Base-by-base conservation (phyloP, 2,329 filamentous ascomycete genomes). In the Xylaria sp. region DNA sequence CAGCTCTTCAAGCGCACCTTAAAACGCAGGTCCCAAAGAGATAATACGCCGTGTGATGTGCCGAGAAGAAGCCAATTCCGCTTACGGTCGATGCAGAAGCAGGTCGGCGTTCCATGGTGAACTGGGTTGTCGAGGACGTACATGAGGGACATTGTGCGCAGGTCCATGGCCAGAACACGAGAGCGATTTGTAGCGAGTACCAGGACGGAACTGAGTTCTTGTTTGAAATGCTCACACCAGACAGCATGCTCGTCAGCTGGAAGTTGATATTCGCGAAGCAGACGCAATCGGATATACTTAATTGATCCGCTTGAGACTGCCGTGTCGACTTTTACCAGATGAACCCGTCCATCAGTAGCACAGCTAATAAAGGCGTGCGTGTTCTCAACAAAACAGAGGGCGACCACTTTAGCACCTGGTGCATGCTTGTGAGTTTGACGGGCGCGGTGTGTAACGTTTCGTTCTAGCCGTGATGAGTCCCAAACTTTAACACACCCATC, bases 21-120 rank as follows among this genome's bases (percentile, higher is more conserved):
- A 84, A 99, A 99, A n/a, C 96, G 91, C 45, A 99, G 84, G 79
- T 99, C 96, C 96, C 96, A 99, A 1, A 99, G 85, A 76, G 97
- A 92, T 7, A 99, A 83, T 31, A 98, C 90, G 39, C 96, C 96
- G 76, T 98, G 94, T 0, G 93, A 93, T 0, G 96, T 99, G 39
- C 94, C 96, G 0, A 98, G 81, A 1, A 97, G 86, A 2, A 99
- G 83, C 96, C 96, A 99, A 75, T 96, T 94, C 57, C 92, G 90
- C 76, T 90, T 92, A 64, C 89, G 87, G 75, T 97, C 94, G 36
- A 97, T 86, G 74, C 92, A 95, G 79, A 99, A 97, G 72, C 93
- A 96, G 0, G 93, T 97, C 0, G 94, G 93, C 0, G 90, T 92
- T 13, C 96, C 96, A 75, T 99, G 95, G 73, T 97, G 92, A 1